Evolutionary conservation across 805 yeast genomes (phyloP).

Genomic region (Hanseniaspora vineae): DNA sequence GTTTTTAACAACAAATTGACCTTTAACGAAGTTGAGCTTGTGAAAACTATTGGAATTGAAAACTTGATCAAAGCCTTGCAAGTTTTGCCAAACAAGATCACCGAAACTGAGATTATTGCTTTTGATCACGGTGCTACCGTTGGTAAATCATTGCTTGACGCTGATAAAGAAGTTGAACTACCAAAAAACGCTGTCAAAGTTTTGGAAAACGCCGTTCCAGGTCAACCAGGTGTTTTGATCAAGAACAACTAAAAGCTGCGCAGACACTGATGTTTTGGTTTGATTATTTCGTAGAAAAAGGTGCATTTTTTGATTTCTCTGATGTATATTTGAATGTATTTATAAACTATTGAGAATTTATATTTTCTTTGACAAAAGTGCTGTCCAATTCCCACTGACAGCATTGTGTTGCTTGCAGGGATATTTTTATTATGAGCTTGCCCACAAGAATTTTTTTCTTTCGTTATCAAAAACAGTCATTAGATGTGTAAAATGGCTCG

Average conservation of each 20-base stretch:
- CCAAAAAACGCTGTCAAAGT: constrained; percentile 44
- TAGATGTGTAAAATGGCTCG: too few species aligned
- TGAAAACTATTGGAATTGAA: constrained; percentile 24
- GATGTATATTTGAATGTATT: too few species aligned
- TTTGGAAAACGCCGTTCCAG: constrained; percentile 80
- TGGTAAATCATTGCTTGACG: constrained; percentile 58
- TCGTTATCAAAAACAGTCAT: too few species aligned
- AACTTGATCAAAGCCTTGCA: constrained; percentile 44
- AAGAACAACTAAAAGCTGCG: constrained; percentile 40
- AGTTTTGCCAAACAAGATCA: constrained; percentile 46
- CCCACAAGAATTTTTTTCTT: too few species aligned
- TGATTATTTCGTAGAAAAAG: too few species aligned
- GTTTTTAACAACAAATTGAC: constrained; percentile 85
- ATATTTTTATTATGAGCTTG: too few species aligned
- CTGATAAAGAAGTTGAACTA: constrained; percentile 49
- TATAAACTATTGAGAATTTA: too few species aligned
- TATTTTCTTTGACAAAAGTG: too few species aligned
- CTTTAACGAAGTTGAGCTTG: constrained; percentile 45
- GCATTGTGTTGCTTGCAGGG: too few species aligned
- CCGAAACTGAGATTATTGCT: constrained; percentile 45
- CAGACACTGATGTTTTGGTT: too few species aligned
- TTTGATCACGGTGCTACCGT: constrained; percentile 48
- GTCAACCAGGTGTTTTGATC: constrained; percentile 77
- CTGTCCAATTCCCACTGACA: too few species aligned
- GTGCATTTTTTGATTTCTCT: too few species aligned